These are phyloP conservation scores for Sideroxylon spinosum DNA, from an alignment of 179 eudicot species.

Conservation along the genomic window DNA sequence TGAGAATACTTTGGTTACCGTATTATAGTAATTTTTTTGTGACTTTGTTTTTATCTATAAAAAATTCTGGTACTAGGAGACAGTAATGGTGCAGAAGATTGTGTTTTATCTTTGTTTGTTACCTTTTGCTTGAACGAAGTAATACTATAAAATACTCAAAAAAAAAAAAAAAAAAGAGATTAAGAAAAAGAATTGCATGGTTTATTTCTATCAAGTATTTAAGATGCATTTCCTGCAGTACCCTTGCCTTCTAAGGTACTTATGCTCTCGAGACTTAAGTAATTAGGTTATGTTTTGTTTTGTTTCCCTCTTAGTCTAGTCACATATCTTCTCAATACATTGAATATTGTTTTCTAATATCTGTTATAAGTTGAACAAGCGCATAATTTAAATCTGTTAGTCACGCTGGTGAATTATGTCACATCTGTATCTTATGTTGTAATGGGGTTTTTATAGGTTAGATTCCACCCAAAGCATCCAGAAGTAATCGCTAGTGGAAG, in stretches of 20 bases:
- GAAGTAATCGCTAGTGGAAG: conserved; percentile 77
- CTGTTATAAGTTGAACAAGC: neutral
- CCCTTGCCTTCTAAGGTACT: too few species aligned
- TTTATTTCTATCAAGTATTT: neutral
- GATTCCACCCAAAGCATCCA: conserved; percentile 61
- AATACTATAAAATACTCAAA: too few species aligned
- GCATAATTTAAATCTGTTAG: neutral
- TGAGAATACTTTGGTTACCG: neutral
- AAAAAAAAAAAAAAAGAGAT: too few species aligned
- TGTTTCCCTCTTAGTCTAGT: neutral
- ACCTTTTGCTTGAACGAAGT: too few species aligned
- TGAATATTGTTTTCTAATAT: neutral
- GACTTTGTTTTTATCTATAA: too few species aligned
- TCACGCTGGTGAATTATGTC: neutral
- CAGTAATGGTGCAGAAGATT: neutral
- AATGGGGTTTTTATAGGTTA: conserved; percentile 42
- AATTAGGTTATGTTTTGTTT: neutral
- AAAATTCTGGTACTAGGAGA: neutral
- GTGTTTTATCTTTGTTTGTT: neutral
- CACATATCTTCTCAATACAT: neutral
- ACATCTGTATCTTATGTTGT: neutral
- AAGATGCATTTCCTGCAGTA: neutral
- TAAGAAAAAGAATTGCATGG: neutral
- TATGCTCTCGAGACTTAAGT: neutral
- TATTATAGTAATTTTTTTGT: neutral